These are phyloP conservation scores for Cercospora sp. DNA, from an alignment of 2,329 filamentous ascomycete genomes.

Conservation along the genomic window DNA sequence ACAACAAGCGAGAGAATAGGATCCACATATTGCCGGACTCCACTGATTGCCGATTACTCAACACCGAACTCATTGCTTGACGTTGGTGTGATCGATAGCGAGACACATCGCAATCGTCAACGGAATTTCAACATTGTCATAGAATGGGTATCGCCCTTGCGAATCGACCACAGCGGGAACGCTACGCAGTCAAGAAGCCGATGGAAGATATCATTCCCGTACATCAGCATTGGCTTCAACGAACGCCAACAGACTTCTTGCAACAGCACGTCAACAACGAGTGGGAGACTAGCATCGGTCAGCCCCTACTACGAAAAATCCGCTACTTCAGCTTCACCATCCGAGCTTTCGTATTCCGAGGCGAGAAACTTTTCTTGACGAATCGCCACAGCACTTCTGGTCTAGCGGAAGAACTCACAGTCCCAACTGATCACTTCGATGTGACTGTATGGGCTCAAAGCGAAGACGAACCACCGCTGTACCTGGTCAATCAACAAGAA, in stretches of 20 bases:
- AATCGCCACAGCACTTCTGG: constrained; percentile 12
- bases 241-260: constrained; percentile 12
- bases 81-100: background rate
- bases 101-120: constrained; percentile 5
- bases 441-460: background rate
- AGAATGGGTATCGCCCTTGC: constrained; percentile 9
- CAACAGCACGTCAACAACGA: constrained; percentile 8
- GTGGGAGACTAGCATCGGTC: constrained; percentile 1
- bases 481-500: constrained; percentile 12
- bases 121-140: background rate
- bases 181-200: background rate
- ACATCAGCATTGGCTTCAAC: constrained; percentile 15
- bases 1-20: background rate
- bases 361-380: constrained; percentile 16
- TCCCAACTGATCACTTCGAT: constrained; percentile 17
- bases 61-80: background rate
- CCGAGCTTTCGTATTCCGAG: constrained; percentile 14
- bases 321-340: constrained; percentile 19
- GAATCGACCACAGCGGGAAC: background rate
- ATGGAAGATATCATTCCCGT: background rate
- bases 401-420: constrained; percentile 11
- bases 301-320: constrained; percentile 8
- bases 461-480: constrained; percentile 1
- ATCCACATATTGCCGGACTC: background rate
- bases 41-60: background rate